A percentile compares a stretch with the other conserved stretches of the same genome.
These are phyloP conservation scores for Lactuca sativa DNA, from an alignment of 129 eudicot species.

Conservation along the genomic window DNA sequence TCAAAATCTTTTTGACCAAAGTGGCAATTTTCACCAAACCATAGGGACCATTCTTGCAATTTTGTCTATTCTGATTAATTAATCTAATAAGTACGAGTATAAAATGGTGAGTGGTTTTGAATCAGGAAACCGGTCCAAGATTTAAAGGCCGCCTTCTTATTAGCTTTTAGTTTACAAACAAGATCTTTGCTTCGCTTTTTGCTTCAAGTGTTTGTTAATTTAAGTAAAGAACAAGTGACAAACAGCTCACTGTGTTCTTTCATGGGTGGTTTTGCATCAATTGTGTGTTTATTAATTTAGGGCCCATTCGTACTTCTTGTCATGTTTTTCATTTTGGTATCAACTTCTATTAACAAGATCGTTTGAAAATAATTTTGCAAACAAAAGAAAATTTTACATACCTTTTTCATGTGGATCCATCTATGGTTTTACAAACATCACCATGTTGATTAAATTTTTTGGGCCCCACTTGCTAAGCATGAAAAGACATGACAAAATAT, in stretches of 20 bases:
- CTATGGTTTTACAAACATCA: conserved; percentile 13
- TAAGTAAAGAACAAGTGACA: conserved; percentile 26
- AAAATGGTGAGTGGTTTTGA: conserved; percentile 14
- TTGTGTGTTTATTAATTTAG: conserved; percentile 20
- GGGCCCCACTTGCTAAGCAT: background rate
- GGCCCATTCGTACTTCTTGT: conserved; percentile 14
- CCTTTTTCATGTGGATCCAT: conserved; percentile 18
- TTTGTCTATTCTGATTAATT: background rate
- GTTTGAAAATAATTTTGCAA: too few species aligned
- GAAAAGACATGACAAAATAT: too few species aligned
- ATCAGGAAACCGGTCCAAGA: conserved; percentile 40
- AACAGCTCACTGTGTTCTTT: conserved; percentile 31
- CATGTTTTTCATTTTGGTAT: conserved; percentile 15
- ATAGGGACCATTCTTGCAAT: too few species aligned
- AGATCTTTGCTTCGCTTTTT: conserved; percentile 32
- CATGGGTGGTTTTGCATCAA: conserved; percentile 14
- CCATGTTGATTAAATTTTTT: conserved; percentile 23
- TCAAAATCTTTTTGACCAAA: too few species aligned
- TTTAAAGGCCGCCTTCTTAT: conserved; percentile 30
- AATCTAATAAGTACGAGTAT: background rate
- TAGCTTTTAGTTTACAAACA: conserved; percentile 38
- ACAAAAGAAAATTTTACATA: too few species aligned
- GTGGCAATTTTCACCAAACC: too few species aligned
- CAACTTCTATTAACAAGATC: conserved; percentile 1
- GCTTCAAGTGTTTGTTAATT: conserved; percentile 15